Evolutionary conservation across 2,329 filamentous ascomycete species (phyloP).

Genomic region (Pseudomassariella vexata): DNA sequence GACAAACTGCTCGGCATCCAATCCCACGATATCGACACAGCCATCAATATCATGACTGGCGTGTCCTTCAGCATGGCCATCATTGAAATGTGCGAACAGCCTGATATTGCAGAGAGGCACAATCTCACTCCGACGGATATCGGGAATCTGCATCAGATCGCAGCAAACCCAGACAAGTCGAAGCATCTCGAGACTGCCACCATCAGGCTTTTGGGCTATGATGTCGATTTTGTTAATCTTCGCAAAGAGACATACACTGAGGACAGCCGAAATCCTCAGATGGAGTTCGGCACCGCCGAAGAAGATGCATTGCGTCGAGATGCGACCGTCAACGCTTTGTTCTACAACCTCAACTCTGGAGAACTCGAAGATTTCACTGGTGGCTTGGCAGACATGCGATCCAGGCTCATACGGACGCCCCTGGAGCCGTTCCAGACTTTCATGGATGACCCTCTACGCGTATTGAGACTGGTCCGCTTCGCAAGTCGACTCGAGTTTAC

Average conservation of each 20-base stretch:
- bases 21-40: conserved; percentile 79
- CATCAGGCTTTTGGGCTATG: conserved; percentile 75
- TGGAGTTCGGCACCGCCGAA: conserved; percentile 88
- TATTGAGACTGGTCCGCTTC: conserved; percentile 83
- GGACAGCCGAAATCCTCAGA: conserved; percentile 82
- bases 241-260: conserved; percentile 85
- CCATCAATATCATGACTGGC: conserved; percentile 81
- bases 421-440: conserved; percentile 88
- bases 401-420: conserved; percentile 74
- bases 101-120: conserved; percentile 57
- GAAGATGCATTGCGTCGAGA: conserved; percentile 88
- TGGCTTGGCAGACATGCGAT: conserved; percentile 69
- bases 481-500: conserved; percentile 75
- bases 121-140: conserved; percentile 52
- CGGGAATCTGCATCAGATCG: conserved; percentile 79
- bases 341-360: conserved; percentile 83
- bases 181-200: conserved; percentile 94
- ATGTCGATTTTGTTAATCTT: conserved; percentile 91
- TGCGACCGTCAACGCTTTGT: conserved; percentile 91
- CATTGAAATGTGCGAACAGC: conserved; percentile 59
- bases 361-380: conserved; percentile 80
- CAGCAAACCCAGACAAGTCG: conserved; percentile 89
- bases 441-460: conserved; percentile 84
- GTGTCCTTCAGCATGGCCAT: conserved; percentile 67
- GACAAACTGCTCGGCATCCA: conserved; percentile 70